Conservation (phyloP, 1,139 yeast genomes). For the Yamadazyma atlantica region DNA sequence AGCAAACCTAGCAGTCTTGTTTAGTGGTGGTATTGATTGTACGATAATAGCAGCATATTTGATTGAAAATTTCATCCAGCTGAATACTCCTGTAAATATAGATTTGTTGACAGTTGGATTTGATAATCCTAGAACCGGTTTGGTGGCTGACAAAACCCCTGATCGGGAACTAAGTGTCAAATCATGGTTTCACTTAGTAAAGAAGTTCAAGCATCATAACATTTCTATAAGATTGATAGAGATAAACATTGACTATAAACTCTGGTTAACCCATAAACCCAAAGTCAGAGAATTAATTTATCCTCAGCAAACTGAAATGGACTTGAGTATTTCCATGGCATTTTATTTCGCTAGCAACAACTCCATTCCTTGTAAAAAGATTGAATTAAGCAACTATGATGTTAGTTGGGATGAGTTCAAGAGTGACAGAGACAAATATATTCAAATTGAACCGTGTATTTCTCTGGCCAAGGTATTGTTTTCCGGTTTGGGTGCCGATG, state of each 20-base stretch:
- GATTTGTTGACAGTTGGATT: conserved; percentile 95
- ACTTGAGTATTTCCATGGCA: conserved; percentile 88
- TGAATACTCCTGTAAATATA: conserved; percentile 15
- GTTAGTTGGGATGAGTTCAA: conserved; percentile 24
- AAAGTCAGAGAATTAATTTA: conserved; percentile 66
- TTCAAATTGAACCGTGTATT: conserved; percentile 23
- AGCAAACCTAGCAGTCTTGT: conserved; percentile 59
- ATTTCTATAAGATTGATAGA: conserved; percentile 55
- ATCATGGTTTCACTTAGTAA: conserved; percentile 55
- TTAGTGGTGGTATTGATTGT: conserved; percentile 95
- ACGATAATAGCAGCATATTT: conserved; percentile 62
- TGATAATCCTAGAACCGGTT: conserved; percentile 80
- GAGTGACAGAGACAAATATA: conserved; percentile 14
- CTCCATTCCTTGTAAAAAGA: conserved; percentile 10
- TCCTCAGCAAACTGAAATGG: conserved; percentile 93
- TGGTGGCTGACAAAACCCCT: conserved; percentile 66
- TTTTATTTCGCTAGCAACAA: conserved; percentile 86
- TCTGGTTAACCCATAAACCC: conserved; percentile 52
- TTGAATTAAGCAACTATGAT: conserved; percentile 14
- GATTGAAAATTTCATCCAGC: conserved; percentile 24
- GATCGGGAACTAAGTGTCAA: conserved; percentile 72
- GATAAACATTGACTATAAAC: conserved; percentile 68
- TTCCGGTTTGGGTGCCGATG: conserved; percentile 98
- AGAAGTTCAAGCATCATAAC: conserved; percentile 30
- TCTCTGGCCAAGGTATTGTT: conserved; percentile 69